Evolutionary conservation across 805 yeast species (phyloP).

Genomic region (Pichia heedii): DNA sequence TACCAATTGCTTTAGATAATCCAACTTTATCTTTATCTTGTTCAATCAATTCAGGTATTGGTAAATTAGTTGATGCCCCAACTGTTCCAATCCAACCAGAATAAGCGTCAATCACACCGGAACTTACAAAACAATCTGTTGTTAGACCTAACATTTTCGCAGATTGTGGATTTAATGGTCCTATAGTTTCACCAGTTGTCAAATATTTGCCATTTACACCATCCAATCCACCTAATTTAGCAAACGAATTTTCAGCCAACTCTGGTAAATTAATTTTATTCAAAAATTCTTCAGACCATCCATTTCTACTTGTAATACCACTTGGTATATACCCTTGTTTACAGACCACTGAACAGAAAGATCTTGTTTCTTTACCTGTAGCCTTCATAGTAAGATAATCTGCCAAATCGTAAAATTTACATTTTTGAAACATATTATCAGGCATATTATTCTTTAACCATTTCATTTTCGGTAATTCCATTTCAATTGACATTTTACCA

Average conservation of each 20-base stretch:
- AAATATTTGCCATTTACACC: constrained; percentile 62
- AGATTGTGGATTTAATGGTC: constrained; percentile 53
- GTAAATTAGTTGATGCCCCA: constrained; percentile 70
- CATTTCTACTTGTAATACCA: constrained; percentile 86
- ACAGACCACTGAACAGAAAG: constrained; percentile 86
- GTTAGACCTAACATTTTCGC: constrained; percentile 83
- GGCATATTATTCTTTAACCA: constrained; percentile 90
- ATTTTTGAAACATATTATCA: constrained; percentile 39
- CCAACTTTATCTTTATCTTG: constrained; percentile 38
- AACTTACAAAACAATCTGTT: constrained; percentile 73
- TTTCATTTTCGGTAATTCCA: constrained; percentile 95
- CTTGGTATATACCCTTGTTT: constrained; percentile 92
- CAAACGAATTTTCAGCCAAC: constrained; percentile 65
- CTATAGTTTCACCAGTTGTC: constrained; percentile 87
- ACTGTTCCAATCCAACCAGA: constrained; percentile 99
- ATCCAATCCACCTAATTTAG: constrained; percentile 76
- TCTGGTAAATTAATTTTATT: constrained; percentile 63
- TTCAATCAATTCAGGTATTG: constrained; percentile 42
- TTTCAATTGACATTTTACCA: constrained; percentile 95
- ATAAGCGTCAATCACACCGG: constrained; percentile 96
- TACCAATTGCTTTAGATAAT: constrained; percentile 60
- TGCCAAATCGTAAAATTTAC: constrained; percentile 86
- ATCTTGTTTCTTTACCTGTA: constrained; percentile 78
- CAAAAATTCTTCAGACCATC: constrained; percentile 85
- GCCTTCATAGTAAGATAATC: constrained; percentile 90